Evolutionary conservation across 176 grass and related monocot genomes (phyloP), one percentile per base, ranked within the genome.

Genomic region (Dactylis glomerata): DNA sequence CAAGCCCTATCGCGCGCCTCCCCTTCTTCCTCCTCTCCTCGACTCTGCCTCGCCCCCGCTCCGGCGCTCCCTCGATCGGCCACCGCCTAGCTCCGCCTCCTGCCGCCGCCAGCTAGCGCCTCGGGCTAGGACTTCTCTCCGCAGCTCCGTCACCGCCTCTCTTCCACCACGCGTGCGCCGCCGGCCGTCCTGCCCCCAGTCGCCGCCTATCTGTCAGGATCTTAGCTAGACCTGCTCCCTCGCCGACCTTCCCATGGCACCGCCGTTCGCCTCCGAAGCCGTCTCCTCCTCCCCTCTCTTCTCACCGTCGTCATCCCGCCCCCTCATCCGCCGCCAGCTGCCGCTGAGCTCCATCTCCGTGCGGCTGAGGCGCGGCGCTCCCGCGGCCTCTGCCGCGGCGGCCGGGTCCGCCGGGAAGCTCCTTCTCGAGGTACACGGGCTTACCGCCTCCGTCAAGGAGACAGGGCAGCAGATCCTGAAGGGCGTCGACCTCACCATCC

Each of bases 401-500:
- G 77, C 34, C 54, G 89, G 75, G 17, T n/a, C 78, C 8, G 49
- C 49, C 17, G 49, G 61, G 27, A 64, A 32, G 61, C 61, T 64
- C 15, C 61, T 64, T 32, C 28, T 64, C 28, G 61, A 64, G 61
- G 61, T 64, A 0, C 61, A 64, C 61, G 61, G 61, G 28, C 61
- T 64, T 32, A 64, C 61, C 27, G 61, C 61, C 61, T 64, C 61
- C 28, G 61, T 64, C 28, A 64, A 64, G 61, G 61, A 31, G 14
- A 64, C 61, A 13, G 61, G 61, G 14, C 61, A 64, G 28, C 14
- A 64, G 61, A 64, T 64, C 79, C 79, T 98, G 5, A 57, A 65
- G 42, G 89, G 96, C 14, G 89, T 98, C 45, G 70, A 93, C 57
- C 89, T 64, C 30, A 64, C 61, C 56, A 64, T 64, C 61, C 61